phyloP scores from a whole-genome alignment of 164 flowering plant species.

The Liquidambar formosana region DNA sequence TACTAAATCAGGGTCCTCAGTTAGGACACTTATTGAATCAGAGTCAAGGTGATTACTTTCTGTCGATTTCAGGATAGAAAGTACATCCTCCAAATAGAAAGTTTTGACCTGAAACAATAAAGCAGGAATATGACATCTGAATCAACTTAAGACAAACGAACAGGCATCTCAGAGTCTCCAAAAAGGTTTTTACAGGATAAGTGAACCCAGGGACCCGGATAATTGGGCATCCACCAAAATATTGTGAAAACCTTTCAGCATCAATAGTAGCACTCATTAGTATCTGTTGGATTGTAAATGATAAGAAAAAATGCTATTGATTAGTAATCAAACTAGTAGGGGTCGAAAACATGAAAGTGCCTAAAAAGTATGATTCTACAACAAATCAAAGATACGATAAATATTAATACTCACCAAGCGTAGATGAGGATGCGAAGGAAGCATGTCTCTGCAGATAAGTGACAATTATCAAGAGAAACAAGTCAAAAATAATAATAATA shows the following conservation, averaged over 20 bases:
- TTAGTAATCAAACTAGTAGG: background rate
- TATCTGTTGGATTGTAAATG: slow-evolving; percentile 74
- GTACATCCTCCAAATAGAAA: slow-evolving; percentile 86
- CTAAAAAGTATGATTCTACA: background rate
- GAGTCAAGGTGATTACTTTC: slow-evolving; percentile 45
- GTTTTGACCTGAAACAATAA: slow-evolving; percentile 63
- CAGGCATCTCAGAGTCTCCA: background rate
- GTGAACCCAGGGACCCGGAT: slow-evolving; percentile 96
- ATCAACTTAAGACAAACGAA: background rate
- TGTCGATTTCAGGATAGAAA: slow-evolving; percentile 54
- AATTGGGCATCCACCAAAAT: slow-evolving; percentile 95
- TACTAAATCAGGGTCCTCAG: slow-evolving; percentile 33
- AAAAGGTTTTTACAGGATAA: slow-evolving; percentile 62
- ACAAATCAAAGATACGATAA: background rate
- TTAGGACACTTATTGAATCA: slow-evolving; percentile 11
- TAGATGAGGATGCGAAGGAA: slow-evolving; percentile 71
- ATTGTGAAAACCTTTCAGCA: slow-evolving; percentile 87
- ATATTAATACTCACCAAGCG: slow-evolving; percentile 67
- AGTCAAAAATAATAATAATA: slow-evolving; percentile 1
- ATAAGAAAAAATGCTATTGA: slow-evolving; percentile 4
- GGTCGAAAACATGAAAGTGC: background rate
- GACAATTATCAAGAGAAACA: background rate
- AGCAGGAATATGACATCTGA: background rate
- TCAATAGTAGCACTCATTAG: slow-evolving; percentile 98
- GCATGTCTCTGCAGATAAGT: slow-evolving; percentile 75